Evolutionary conservation across 805 yeast genomes (phyloP).

Genomic region (Hanseniaspora taiwanica): DNA sequence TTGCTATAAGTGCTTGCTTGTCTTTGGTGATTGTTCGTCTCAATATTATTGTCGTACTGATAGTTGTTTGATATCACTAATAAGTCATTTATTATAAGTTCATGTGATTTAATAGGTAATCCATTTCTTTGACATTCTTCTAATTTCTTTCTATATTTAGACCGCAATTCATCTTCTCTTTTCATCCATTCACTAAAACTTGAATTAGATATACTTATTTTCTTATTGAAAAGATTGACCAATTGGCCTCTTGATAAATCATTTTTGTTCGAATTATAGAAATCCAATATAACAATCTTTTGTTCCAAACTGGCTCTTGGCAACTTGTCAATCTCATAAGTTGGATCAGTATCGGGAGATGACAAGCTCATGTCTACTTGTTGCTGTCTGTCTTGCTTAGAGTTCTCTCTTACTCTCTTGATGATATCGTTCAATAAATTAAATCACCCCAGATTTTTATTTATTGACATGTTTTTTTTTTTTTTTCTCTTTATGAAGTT

Average conservation of each 20-base stretch:
- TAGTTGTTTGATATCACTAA: background rate
- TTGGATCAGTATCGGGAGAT: background rate
- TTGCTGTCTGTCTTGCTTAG: too few species aligned
- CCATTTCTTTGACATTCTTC: slow-evolving; percentile 32
- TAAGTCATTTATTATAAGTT: background rate
- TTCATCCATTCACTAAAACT: slow-evolving; percentile 51
- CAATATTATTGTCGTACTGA: too few species aligned
- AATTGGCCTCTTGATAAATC: slow-evolving; percentile 44
- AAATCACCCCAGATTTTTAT: too few species aligned
- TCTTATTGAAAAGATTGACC: slow-evolving; percentile 37
- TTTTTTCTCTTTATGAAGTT: background rate
- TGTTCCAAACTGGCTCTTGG: slow-evolving; percentile 49
- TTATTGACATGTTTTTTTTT: too few species aligned
- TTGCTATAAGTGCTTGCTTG: too few species aligned
- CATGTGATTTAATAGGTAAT: background rate
- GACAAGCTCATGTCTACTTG: background rate
- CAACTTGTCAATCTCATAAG: background rate
- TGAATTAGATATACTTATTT: slow-evolving; percentile 43
- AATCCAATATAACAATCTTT: slow-evolving; percentile 39
- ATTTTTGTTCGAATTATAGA: slow-evolving; percentile 29
- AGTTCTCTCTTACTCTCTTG: too few species aligned
- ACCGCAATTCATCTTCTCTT: slow-evolving; percentile 36
- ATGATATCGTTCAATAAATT: too few species aligned
- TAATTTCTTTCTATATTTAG: slow-evolving; percentile 27
- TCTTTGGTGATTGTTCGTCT: too few species aligned